Evolutionary conservation across 1,284 basidiomycete genomes (phyloP), one percentile per base, ranked within the genome.

Genomic region (Limonomyces culmigenus): DNA sequence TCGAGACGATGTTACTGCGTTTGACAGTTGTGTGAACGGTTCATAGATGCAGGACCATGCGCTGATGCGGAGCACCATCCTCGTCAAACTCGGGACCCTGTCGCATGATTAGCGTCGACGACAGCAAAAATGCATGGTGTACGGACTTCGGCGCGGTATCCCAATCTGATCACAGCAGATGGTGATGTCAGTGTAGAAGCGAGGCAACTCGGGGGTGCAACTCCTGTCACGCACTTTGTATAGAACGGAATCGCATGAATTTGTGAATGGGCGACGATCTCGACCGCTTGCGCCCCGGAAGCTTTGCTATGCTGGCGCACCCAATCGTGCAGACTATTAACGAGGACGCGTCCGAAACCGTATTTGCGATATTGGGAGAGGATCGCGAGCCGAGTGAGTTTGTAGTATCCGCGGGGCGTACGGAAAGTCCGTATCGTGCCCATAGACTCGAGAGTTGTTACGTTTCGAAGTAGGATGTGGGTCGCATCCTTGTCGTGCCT

Each of bases 71-170:
- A 45, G 66, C 76, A 31, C 79, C 80, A 40, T 84, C 80, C 53
- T 84, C 80, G 51, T 84, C 75, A 54, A 81, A 84, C 49, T 74
- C 66, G 27, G 65, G 63, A 40, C 79, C 81, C 77, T 84, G 14
- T 23, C 16, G 29, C 12, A 20, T 25, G 31, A 25, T 12, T n/a
- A 33, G 32, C n/a, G 12, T 31, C n/a, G 23, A 8, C 31, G 14
- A 19, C 18, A 30, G 12, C 18, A 32, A 35, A 15, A 30, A 23
- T 15, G 31, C 13, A 32, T 4, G 25, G 8, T 17, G 10, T 16
- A 47, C 67, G 50, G 51, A 76, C 79, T 64, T 78, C 67, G 33
- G 68, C 56, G 43, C 58, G 53, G 55, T 83, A 84, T 36, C 78
- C 78, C 54, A 71, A 71, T 60, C 80, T 84, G 3, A 15, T 25